Evolutionary conservation across 2,329 filamentous ascomycete genomes (phyloP), one percentile per base, ranked within the genome.

Genomic region (Xylariaceae sp.): DNA sequence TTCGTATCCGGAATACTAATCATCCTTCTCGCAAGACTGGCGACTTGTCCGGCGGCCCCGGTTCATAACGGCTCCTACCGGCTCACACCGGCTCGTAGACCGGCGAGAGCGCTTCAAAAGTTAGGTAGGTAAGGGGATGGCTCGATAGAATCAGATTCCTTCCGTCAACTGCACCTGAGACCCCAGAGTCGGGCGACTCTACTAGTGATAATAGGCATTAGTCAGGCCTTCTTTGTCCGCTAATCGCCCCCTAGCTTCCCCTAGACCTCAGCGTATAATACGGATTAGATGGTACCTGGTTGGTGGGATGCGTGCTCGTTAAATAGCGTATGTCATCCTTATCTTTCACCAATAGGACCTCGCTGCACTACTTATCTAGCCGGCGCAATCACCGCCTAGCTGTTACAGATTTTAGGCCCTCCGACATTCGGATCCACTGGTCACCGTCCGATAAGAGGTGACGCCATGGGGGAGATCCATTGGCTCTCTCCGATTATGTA

Each of bases 301-400:
- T 13, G 37, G 11, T 45, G n/a, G 13, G n/a, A n/a, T 45, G 42
- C 42, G 13, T 45, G 42, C 42, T 45, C 42, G 42, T 42, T 42
- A 45, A 6, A 13, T 45, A 6, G 13, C 5, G 42, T 45, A 45
- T 11, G 13, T 45, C 13, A 6, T n/a, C 42, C 63, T 65, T 65
- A 65, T 65, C 63, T 65, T 58, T 42, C 47, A 50, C 63, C 63
- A 65, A 65, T 65, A 47, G 30, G 59, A 62, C 10, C 4, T 44
- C 37, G 37, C 37, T 42, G 37, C 37, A 62, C 63, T 63, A 52
- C 63, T 61, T 59, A 62, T 59, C 23, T 62, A 53, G 53, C 55
- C 56, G 47, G 57, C 63, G 53, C 62, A 60, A 64, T 63, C 55
- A 47, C 15, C 10, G 56, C 59, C 62, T 63, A 56, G 63, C 61